phyloP scores from a whole-genome alignment of 148 eudicot species.

The Nepenthes gracilis region DNA sequence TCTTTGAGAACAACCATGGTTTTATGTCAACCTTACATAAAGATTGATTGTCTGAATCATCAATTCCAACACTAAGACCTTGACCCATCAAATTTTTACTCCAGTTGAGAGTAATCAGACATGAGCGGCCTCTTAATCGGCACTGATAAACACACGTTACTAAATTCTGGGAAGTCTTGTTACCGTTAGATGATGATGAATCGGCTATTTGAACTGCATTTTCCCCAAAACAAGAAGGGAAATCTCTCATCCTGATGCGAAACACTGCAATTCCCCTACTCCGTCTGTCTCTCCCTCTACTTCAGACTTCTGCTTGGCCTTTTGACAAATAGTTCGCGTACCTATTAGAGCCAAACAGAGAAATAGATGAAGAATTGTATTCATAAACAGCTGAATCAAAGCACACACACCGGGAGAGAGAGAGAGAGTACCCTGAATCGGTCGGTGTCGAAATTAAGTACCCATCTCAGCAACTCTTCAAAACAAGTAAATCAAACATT shows the following conservation, averaged over 20 bases:
- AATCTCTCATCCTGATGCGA: constrained; percentile 35
- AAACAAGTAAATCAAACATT: background rate
- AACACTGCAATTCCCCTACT: background rate
- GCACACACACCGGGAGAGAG: background rate
- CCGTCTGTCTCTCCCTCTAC: background rate
- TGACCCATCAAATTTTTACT: constrained; percentile 56
- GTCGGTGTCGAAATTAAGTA: background rate
- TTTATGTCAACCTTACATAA: constrained; percentile 15
- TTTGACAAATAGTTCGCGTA: too few species aligned
- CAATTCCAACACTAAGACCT: constrained; percentile 46
- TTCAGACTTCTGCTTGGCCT: background rate
- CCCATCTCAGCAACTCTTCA: constrained; percentile 2
- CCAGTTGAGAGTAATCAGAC: constrained; percentile 42
- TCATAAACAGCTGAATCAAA: constrained; percentile 17
- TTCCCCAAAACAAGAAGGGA: constrained; percentile 54
- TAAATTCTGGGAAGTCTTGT: constrained; percentile 38
- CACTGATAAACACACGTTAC: constrained; percentile 48
- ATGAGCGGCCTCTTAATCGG: constrained; percentile 34
- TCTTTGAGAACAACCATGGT: constrained; percentile 12
- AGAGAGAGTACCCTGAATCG: background rate
- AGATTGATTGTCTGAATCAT: constrained; percentile 24
- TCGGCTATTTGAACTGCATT: constrained; percentile 50
- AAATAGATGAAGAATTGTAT: background rate
- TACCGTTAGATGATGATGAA: constrained; percentile 43
- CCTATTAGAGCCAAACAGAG: constrained; percentile 1